Percentiles rank a stretch among this genome's conserved stretches.
Evolutionary conservation across 2,329 filamentous ascomycete species (phyloP).

Genomic region (Penicillium janthinellum): DNA sequence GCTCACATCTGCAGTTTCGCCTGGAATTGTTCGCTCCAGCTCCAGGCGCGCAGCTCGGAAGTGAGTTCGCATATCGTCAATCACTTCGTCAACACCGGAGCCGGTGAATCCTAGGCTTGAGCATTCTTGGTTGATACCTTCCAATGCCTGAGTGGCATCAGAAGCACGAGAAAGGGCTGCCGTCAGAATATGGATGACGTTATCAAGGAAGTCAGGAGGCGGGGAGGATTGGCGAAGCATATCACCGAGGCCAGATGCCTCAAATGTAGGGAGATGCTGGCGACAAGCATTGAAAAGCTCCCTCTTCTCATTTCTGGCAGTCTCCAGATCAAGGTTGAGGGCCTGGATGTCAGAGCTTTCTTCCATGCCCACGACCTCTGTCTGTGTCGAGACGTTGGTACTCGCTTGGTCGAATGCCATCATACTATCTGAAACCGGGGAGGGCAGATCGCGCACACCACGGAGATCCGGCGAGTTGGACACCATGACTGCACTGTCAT

Average conservation of each 20-base stretch:
- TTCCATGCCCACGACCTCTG: slow-evolving; percentile 15
- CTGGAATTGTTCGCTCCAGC: slow-evolving; percentile 47
- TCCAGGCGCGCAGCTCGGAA: slow-evolving; percentile 49
- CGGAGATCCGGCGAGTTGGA: slow-evolving; percentile 38
- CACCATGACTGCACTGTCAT: slow-evolving; percentile 34
- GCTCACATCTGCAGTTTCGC: slow-evolving; percentile 43
- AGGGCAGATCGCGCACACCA: slow-evolving; percentile 9
- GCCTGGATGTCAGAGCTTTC: slow-evolving; percentile 30
- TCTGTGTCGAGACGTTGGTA: slow-evolving; percentile 23
- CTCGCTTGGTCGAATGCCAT: slow-evolving; percentile 17
- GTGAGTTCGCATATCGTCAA: slow-evolving; percentile 40
- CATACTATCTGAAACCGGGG: slow-evolving; percentile 22
- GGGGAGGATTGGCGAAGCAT: slow-evolving; percentile 35
- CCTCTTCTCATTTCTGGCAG: slow-evolving; percentile 43
- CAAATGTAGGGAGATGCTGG: slow-evolving; percentile 28
- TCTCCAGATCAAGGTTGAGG: slow-evolving; percentile 42
- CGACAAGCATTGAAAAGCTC: slow-evolving; percentile 45
- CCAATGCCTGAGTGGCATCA: slow-evolving; percentile 40
- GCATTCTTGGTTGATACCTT: slow-evolving; percentile 40
- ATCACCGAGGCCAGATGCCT: slow-evolving; percentile 23
- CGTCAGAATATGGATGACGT: slow-evolving; percentile 40
- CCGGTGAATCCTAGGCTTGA: slow-evolving; percentile 44
- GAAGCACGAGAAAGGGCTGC: slow-evolving; percentile 41
- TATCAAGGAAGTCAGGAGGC: slow-evolving; percentile 42
- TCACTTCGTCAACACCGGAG: slow-evolving; percentile 31